Base-by-base conservation (phyloP, 179 eudicot genomes). In the Spergularia azorica region DNA sequence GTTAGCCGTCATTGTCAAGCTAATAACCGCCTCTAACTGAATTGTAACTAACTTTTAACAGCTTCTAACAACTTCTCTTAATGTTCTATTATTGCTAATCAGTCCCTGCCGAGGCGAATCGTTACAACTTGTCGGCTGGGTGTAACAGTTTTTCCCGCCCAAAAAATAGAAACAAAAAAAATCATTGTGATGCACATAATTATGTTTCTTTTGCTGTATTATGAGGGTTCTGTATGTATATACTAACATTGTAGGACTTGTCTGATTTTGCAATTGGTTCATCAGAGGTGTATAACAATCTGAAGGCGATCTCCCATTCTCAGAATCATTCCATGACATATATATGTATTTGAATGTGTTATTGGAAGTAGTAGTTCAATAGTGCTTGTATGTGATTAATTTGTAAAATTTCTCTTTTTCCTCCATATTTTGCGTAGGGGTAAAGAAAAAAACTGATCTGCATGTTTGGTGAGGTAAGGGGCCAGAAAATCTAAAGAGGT, bases 221-320 rank as follows among this genome's bases (percentile, higher is more conserved):
- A 2, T 66, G 51, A 41, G 46, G 6, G 4, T 41, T 41, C 6
- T 41, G 46, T 41, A 41, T 41, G 46, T 41, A 21, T 59, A 21
- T 21, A 21, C 21, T 10, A 4, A 17, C 26, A 26, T 59, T n/a
- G 5, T 59, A 58, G 62, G 21, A 16, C 62, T 70, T 92, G 79
- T 68, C 83, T 0, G 88, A 87, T 13, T 91, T 95, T 72, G 83
- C 95, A 2, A 48, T 36, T 12, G 91, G 90, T 74, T 89, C 88
- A 21, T 84, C 98, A n/a, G 87, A 84, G 9, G 86, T 91, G 90
- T 95, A 89, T 76, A 67, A 77, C 50, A 69, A 83, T 70, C 77
- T 94, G 75, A 80, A 74, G 76, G 62, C 86, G 70, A 78, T 83
- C 17, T 71, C 83, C 15, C 79, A 78, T 51, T 55, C 87, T 75